Conservation (phyloP, 306 rosid genomes). For the Quercus suber region DNA sequence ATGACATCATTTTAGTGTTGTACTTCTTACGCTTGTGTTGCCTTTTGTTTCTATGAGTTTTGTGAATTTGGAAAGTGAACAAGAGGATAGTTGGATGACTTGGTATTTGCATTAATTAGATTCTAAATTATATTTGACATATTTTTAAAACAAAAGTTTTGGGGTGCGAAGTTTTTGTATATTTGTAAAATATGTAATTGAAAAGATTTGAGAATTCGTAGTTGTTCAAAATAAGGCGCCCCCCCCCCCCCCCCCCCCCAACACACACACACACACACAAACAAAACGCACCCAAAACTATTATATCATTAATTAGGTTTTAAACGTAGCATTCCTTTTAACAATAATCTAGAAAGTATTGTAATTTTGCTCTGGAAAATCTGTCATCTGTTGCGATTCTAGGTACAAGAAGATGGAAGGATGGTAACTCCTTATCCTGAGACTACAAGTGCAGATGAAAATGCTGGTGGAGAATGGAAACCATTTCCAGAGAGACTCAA, state of each 20-base stretch:
- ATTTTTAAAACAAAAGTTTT: neutral
- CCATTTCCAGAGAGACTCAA: slow-evolving; percentile 72
- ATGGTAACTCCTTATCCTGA: slow-evolving; percentile 56
- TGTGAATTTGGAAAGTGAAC: neutral
- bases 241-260: too few relatives aligned
- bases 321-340: neutral
- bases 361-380: slow-evolving; percentile 12
- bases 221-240: neutral
- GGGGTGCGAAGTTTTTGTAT: neutral
- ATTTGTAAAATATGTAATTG: neutral
- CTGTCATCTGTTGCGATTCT: slow-evolving; percentile 7
- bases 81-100: neutral
- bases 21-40: neutral
- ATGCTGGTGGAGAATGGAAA: slow-evolving; percentile 46
- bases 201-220: neutral
- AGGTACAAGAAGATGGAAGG: slow-evolving; percentile 79
- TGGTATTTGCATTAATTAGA: neutral
- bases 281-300: neutral
- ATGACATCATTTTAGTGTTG: neutral
- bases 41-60: neutral
- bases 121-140: neutral
- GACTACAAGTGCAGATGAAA: slow-evolving; percentile 14
- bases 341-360: neutral
- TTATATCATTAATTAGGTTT: neutral
- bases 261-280: too few relatives aligned